These are phyloP conservation scores for Radiomyces spectabilis DNA, from an alignment of 192 early-diverging fungal genomes.

Conservation along the genomic window DNA sequence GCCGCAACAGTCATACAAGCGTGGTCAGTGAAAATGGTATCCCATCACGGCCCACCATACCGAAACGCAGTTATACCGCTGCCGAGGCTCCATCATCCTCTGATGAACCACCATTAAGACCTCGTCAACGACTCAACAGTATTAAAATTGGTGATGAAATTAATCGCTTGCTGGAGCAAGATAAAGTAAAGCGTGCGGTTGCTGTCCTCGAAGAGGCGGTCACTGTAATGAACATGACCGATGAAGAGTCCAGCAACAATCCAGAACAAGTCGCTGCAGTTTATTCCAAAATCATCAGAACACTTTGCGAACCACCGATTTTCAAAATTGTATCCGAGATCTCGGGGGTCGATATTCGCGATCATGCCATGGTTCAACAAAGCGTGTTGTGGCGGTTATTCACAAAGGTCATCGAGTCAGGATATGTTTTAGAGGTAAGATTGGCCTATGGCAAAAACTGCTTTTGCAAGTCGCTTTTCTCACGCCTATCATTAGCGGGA, in stretches of 20 bases:
- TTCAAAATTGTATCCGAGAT: background rate
- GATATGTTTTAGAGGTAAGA: constrained; percentile 11
- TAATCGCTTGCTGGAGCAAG: background rate
- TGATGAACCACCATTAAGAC: too few species aligned
- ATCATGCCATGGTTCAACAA: background rate
- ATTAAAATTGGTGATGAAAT: constrained; percentile 7
- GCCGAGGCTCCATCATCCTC: too few species aligned
- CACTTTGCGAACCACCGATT: constrained; percentile 10
- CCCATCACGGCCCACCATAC: too few species aligned
- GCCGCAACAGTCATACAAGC: too few species aligned
- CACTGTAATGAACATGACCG: background rate
- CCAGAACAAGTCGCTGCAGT: background rate
- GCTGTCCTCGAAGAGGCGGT: background rate
- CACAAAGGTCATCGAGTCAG: constrained; percentile 16
- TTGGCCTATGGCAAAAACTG: too few species aligned
- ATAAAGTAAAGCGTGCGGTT: constrained; percentile 5
- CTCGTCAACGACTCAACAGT: constrained; percentile 1
- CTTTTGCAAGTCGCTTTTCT: background rate
- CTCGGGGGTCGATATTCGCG: background rate
- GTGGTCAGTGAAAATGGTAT: too few species aligned
- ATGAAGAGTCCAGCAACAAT: background rate
- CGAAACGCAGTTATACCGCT: too few species aligned
- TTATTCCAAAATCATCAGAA: constrained; percentile 13
- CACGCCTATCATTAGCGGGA: background rate
- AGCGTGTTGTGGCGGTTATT: constrained; percentile 9